Evolutionary conservation across 192 early-diverging fungal species (phyloP), one percentile per base, ranked within the genome.

Genomic region (Dimargaris verticillata): DNA sequence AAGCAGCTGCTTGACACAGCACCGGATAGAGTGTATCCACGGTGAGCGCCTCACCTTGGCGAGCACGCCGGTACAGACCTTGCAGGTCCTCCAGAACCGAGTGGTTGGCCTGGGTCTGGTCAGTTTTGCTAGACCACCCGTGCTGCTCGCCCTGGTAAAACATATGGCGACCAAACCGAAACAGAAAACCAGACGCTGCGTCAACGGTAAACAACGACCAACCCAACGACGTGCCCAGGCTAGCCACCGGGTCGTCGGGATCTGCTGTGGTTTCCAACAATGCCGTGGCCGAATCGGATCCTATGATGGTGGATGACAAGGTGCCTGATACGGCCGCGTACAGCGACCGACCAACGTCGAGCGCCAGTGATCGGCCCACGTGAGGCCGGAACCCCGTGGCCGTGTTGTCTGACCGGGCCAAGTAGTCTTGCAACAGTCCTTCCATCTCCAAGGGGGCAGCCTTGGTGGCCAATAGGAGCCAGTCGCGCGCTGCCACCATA

Each of bases 391-490:
- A 72, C 38, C 73, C 76, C n/a, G 74, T 64, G 44, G 78, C 71
- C 38, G 72, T 73, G 63, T 76, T 76, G 55, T 78, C 75, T 22
- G 79, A 80, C 25, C 77, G 74, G 15, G 83, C 78, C 46, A 89
- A 67, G 53, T 87, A 89, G 38, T 79, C 78, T 70, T 86, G 80
- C 48, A 86, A 63, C 45, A 85, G 63, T 15, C 80, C 77, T 62
- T 80, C 79, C 15, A 87, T 72, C 69, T 89, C 87, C 61, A 83
- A 72, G 10, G 86, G 83, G 2, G 83, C 80, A 38, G 80, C 76
- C 12, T 72, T 68, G 45, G 83, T 78, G 25, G 78, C 72, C 29
- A 80, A 55, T 28, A 66, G 70, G 25, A 90, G 72, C 88, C 88
- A 90, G 62, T 77, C 79, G 38, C 70, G 78, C 28, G 81, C 80